phyloP scores from a whole-genome alignment of 1,284 basidiomycete genomes.

The Filobasidium uniguttulatum region DNA sequence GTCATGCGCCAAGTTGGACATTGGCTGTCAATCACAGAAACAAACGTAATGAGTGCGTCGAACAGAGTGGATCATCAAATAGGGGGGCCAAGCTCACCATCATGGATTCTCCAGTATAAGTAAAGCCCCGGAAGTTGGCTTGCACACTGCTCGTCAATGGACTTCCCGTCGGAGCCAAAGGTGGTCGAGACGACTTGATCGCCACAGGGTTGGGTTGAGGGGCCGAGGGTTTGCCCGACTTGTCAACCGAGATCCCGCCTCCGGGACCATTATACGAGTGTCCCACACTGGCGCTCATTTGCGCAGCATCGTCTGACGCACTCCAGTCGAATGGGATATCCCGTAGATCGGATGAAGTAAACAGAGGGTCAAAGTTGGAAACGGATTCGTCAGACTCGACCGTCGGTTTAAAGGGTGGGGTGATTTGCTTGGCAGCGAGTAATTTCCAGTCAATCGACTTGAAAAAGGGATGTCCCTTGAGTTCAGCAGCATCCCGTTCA shows the following conservation, averaged over 20 bases:
- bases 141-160: conserved; percentile 78
- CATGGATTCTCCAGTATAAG: conserved; percentile 72
- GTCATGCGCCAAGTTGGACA: conserved; percentile 37
- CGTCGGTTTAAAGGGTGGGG: conserved; percentile 93
- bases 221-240: conserved; percentile 13
- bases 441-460: conserved; percentile 77
- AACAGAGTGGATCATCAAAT: not conserved
- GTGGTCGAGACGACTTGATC: conserved; percentile 30
- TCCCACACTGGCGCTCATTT: conserved; percentile 33
- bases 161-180: conserved; percentile 39
- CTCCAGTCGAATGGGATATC: conserved; percentile 44
- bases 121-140: conserved; percentile 87
- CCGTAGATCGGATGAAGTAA: conserved; percentile 72
- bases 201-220: conserved; percentile 21
- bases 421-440: conserved; percentile 75
- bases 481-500: conserved; percentile 74
- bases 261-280: conserved; percentile 36
- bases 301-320: conserved; percentile 38
- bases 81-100: conserved; percentile 24
- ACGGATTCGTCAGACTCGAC: conserved; percentile 98
- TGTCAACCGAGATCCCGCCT: conserved; percentile 27
- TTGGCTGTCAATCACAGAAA: conserved; percentile 28
- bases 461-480: conserved; percentile 96
- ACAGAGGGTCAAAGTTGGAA: conserved; percentile 96
- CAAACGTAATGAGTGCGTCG: too few species aligned